Conservation (phyloP, 2,329 filamentous ascomycete genomes). For the Fusarium sp. region DNA sequence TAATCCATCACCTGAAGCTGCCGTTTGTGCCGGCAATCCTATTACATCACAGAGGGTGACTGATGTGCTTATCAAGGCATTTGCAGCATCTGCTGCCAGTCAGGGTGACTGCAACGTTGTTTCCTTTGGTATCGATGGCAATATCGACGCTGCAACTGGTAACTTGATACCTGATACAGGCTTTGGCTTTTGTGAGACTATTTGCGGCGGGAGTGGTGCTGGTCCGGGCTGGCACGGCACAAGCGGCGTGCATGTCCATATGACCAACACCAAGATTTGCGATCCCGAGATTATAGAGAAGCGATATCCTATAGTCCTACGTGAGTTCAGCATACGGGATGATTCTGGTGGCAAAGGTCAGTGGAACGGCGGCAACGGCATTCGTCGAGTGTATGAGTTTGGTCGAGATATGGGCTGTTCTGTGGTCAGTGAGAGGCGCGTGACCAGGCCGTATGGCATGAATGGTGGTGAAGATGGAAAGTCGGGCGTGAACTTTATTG, state of each 20-base stretch:
- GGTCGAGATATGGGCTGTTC: no score
- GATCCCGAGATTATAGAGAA: neutral
- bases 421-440: no score
- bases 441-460: no score
- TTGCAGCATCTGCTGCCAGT: conserved; percentile 77
- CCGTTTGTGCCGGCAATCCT: conserved; percentile 84
- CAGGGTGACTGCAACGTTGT: neutral
- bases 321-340: neutral
- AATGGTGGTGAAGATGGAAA: no score
- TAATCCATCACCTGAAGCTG: conserved; percentile 76
- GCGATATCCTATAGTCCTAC: neutral
- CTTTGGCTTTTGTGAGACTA: no score
- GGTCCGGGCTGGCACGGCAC: neutral
- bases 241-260: neutral
- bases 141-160: neutral
- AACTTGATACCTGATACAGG: neutral
- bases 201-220: no score
- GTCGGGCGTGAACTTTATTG: no score
- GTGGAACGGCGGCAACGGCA: neutral
- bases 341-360: neutral
- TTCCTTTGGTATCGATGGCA: neutral
- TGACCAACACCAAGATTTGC: neutral
- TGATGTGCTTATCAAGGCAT: conserved; percentile 67
- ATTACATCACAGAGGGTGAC: conserved; percentile 23
- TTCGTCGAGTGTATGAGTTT: no score